These are phyloP conservation scores for Mycena indigotica DNA, from an alignment of 768 basidiomycete species.

Conservation along the genomic window DNA sequence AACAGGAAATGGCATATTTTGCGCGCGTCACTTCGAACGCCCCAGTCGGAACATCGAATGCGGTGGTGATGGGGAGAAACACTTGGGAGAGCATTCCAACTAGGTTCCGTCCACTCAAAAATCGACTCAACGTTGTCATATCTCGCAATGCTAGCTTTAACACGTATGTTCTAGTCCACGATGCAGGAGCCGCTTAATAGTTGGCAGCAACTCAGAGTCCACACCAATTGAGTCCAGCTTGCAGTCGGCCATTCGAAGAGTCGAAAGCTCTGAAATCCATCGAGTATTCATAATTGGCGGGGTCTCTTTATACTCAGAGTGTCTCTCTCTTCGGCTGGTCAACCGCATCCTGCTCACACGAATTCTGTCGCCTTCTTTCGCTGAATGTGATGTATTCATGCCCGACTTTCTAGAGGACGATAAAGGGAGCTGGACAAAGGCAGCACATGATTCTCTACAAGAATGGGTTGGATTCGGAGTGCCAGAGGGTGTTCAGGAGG, in stretches of 20 bases:
- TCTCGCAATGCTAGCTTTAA: conserved; percentile 60
- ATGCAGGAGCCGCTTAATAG: neutral
- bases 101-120: conserved; percentile 78
- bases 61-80: conserved; percentile 92
- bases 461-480: conserved; percentile 85
- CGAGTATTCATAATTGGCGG: conserved; percentile 89
- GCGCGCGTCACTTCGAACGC: conserved; percentile 71
- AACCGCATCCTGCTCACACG: conserved; percentile 89
- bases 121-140: conserved; percentile 78
- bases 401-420: conserved; percentile 65
- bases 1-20: conserved; percentile 92
- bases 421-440: conserved; percentile 52
- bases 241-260: conserved; percentile 41
- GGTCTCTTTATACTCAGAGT: conserved; percentile 76
- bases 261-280: conserved; percentile 30
- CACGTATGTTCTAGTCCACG: conserved; percentile 49
- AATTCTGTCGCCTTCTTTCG: conserved; percentile 70
- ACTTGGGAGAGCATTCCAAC: conserved; percentile 97
- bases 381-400: conserved; percentile 86
- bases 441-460: conserved; percentile 63
- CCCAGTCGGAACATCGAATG: conserved; percentile 61
- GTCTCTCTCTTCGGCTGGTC: conserved; percentile 59
- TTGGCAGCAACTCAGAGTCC: conserved; percentile 9
- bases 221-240: conserved; percentile 31
- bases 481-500: conserved; percentile 72